Evolutionary conservation across 805 yeast species (phyloP).

Genomic region (Wickerhamomyces chambardii): DNA sequence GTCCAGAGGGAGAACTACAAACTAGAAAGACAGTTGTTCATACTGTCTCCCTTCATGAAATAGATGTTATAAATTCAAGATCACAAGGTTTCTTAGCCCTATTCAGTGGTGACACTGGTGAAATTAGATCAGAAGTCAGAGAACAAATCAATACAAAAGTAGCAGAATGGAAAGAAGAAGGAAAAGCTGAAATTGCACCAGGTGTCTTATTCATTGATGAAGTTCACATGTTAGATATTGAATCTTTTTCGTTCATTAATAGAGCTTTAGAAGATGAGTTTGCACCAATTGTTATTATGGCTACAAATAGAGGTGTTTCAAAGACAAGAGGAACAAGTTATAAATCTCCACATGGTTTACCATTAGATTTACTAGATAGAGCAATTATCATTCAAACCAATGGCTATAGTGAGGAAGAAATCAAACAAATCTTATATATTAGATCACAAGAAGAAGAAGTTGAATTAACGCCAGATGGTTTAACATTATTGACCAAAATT

Average conservation of each 20-base stretch:
- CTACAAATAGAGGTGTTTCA: conserved; percentile 95
- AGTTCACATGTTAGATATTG: conserved; percentile 97
- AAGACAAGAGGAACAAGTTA: conserved; percentile 89
- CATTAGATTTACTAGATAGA: conserved; percentile 89
- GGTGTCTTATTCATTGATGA: conserved; percentile 98
- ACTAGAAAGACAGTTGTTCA: conserved; percentile 93
- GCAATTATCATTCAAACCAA: conserved; percentile 86
- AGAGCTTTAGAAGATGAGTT: conserved; percentile 95
- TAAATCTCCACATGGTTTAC: conserved; percentile 96
- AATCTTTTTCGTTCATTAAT: conserved; percentile 89
- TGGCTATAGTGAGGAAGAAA: conserved; percentile 72
- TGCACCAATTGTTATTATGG: conserved; percentile 97
- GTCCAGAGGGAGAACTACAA: conserved; percentile 98
- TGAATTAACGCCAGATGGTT: conserved; percentile 71
- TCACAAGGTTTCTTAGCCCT: conserved; percentile 96
- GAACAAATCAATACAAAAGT: conserved; percentile 95
- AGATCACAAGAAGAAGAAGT: conserved; percentile 94
- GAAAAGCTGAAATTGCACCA: conserved; percentile 95
- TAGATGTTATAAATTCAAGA: conserved; percentile 94
- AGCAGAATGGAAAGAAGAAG: conserved; percentile 98
- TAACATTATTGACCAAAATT: conserved; percentile 80
- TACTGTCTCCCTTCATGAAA: conserved; percentile 96
- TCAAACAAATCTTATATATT: conserved; percentile 75
- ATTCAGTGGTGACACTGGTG: conserved; percentile 96
- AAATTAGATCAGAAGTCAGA: conserved; percentile 90